Evolutionary conservation across 192 early-diverging fungal genomes (phyloP).

Genomic region (Coemansia sp.): DNA sequence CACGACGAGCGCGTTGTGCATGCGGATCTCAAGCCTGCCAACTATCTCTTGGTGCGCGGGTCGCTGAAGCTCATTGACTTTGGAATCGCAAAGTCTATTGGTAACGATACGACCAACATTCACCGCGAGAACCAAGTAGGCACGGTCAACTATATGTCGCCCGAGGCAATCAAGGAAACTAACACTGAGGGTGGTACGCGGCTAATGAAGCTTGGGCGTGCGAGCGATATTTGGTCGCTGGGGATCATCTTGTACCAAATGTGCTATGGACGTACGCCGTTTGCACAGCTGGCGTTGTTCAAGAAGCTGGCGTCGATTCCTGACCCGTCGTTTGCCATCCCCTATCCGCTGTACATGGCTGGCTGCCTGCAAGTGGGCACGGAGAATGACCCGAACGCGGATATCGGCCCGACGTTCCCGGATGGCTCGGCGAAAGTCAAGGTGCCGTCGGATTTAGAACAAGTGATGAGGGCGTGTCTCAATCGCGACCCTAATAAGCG

Average conservation of each 20-base stretch:
- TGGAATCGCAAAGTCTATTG: conserved; percentile 94
- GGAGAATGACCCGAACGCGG: conserved; percentile 36
- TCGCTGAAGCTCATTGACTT: conserved; percentile 94
- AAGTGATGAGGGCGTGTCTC: conserved; percentile 72
- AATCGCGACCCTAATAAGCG: conserved; percentile 66
- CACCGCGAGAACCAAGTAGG: conserved; percentile 85
- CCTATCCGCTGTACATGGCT: conserved; percentile 59
- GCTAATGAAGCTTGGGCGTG: conserved; percentile 68
- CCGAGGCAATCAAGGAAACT: conserved; percentile 75
- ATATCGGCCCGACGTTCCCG: conserved; percentile 4
- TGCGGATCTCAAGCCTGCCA: conserved; percentile 93
- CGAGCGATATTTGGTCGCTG: conserved; percentile 90
- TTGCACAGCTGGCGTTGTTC: conserved; percentile 67
- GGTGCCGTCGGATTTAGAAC: conserved; percentile 60
- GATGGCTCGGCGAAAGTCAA: conserved; percentile 28
- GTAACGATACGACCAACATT: conserved; percentile 94
- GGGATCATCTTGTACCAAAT: conserved; percentile 94
- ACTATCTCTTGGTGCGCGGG: conserved; percentile 88
- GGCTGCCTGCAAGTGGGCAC: conserved; percentile 42
- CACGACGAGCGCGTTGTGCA: conserved; percentile 91
- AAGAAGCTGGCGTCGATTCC: conserved; percentile 75
- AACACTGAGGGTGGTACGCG: conserved; percentile 36
- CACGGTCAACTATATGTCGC: conserved; percentile 96
- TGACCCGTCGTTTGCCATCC: conserved; percentile 68
- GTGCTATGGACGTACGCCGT: conserved; percentile 85